These are phyloP conservation scores for Candida jianshihensis DNA, from an alignment of 805 yeast species.

Conservation along the genomic window DNA sequence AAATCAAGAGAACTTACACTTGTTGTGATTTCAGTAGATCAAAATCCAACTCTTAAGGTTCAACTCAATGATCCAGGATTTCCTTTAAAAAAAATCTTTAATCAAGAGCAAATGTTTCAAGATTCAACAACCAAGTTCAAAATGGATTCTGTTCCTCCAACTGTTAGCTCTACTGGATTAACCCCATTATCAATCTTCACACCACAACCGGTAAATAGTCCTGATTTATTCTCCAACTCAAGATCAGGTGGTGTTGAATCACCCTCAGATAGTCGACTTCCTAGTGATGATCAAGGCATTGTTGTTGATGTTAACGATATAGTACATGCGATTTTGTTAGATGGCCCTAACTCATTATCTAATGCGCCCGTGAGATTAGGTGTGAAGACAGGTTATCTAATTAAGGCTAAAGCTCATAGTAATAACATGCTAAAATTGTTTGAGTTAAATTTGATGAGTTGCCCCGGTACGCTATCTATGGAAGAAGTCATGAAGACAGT, in stretches of 20 bases:
- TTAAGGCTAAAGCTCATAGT: conserved; percentile 31
- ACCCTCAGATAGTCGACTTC: conserved; percentile 9
- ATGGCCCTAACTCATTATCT: conserved; percentile 56
- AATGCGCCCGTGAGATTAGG: conserved; percentile 68
- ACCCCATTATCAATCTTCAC: conserved; percentile 22
- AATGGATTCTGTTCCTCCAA: conserved; percentile 16
- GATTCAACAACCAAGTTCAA: conserved; percentile 1
- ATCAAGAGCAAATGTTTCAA: conserved; percentile 16
- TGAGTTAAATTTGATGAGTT: conserved; percentile 65
- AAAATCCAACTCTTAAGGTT: conserved; percentile 42
- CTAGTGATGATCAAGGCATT: conserved; percentile 5
- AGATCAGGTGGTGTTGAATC: conserved; percentile 10
- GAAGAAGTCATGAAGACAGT: conserved; percentile 47
- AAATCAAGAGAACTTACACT: conserved; percentile 48
- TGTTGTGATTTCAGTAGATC: conserved; percentile 63
- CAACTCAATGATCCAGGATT: conserved; percentile 25
- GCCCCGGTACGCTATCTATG: conserved; percentile 60
- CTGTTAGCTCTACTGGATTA: conserved; percentile 21
- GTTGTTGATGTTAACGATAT: conserved; percentile 46
- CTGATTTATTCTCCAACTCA: conserved; percentile 18
- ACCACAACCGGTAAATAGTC: conserved; percentile 21
- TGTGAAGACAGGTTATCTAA: conserved; percentile 60
- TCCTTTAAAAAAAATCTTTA: conserved; percentile 28
- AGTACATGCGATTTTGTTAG: conserved; percentile 51
- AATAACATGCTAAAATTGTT: conserved; percentile 31